A percentile compares a stretch with the other conserved stretches of the same genome.
These are phyloP conservation scores for Allium sativum DNA, from an alignment of 106 monocot species.

Conservation along the genomic window DNA sequence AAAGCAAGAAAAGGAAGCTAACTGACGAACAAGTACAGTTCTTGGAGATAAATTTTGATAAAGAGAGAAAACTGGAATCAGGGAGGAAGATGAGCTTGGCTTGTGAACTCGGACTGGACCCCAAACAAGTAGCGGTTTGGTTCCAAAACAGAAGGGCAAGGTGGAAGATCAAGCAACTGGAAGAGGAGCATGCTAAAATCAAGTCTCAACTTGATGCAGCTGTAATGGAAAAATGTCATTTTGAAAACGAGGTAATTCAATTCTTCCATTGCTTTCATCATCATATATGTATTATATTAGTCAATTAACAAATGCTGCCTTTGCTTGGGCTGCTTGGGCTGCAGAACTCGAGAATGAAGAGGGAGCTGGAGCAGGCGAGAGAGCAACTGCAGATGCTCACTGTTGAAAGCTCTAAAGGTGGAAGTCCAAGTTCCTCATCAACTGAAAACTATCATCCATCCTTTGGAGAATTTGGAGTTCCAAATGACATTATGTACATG, in stretches of 20 bases:
- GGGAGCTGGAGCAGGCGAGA: slow-evolving; percentile 34
- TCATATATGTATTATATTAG: not conserved
- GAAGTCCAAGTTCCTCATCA: slow-evolving; percentile 44
- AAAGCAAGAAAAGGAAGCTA: slow-evolving; percentile 39
- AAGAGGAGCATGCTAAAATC: slow-evolving; percentile 49
- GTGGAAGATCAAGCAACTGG: slow-evolving; percentile 68
- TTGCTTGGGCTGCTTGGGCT: slow-evolving; percentile 10
- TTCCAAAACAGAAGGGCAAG: slow-evolving; percentile 64
- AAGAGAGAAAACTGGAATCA: slow-evolving; percentile 58
- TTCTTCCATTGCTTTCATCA: not conserved
- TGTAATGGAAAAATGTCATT: slow-evolving; percentile 42
- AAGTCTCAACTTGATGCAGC: slow-evolving; percentile 32
- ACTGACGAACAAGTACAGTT: slow-evolving; percentile 54
- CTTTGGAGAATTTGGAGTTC: slow-evolving; percentile 23
- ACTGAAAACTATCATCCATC: slow-evolving; percentile 15
- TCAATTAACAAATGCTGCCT: not conserved
- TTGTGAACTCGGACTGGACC: slow-evolving; percentile 48
- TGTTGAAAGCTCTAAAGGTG: not conserved
- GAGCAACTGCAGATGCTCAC: slow-evolving; percentile 42
- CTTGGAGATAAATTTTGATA: slow-evolving; percentile 47
- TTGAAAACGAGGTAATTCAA: slow-evolving; percentile 41
- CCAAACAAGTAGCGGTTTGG: slow-evolving; percentile 77
- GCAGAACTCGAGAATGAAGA: slow-evolving; percentile 26
- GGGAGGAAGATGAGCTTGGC: slow-evolving; percentile 50
- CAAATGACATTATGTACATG: slow-evolving; percentile 10